Evolutionary conservation across 192 early-diverging fungal genomes (phyloP).

Genomic region (Entomortierella beljakovae): DNA sequence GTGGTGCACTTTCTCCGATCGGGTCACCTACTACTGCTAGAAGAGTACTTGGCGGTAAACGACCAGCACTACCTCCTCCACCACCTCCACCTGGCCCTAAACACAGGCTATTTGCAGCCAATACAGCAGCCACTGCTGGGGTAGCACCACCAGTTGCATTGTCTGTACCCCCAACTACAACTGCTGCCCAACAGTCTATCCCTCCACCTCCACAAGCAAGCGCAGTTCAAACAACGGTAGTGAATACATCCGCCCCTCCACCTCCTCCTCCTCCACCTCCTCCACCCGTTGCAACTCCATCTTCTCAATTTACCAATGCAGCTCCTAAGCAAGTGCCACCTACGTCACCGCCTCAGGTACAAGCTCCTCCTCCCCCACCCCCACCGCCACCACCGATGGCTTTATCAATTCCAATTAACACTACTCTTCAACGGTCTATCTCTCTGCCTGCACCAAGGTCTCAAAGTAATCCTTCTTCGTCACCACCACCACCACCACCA

Average conservation of each 20-base stretch:
- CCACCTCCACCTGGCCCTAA: constrained; percentile 44
- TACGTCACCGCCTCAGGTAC: neutral
- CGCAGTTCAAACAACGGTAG: neutral
- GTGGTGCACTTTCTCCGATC: constrained; percentile 5
- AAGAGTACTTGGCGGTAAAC: constrained; percentile 20
- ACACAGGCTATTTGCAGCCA: constrained; percentile 38
- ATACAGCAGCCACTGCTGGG: neutral
- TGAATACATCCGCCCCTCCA: constrained; percentile 19
- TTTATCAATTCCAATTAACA: neutral
- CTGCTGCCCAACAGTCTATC: neutral
- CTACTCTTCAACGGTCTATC: constrained; percentile 21
- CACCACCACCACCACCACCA: constrained; percentile 27
- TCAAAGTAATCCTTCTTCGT: constrained; percentile 5
- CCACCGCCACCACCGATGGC: constrained; percentile 20
- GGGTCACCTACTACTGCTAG: constrained; percentile 19
- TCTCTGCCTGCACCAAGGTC: constrained; percentile 24
- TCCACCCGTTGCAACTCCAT: neutral
- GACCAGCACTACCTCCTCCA: constrained; percentile 42
- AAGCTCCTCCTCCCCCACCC: constrained; percentile 5
- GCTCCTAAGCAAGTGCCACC: neutral
- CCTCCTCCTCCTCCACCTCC: constrained; percentile 29
- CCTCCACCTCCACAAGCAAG: constrained; percentile 16
- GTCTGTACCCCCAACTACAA: neutral
- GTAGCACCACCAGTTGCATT: neutral
- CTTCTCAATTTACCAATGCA: neutral